These are phyloP conservation scores for Simmondsia chinensis DNA, from an alignment of 148 eudicot species.

Conservation along the genomic window DNA sequence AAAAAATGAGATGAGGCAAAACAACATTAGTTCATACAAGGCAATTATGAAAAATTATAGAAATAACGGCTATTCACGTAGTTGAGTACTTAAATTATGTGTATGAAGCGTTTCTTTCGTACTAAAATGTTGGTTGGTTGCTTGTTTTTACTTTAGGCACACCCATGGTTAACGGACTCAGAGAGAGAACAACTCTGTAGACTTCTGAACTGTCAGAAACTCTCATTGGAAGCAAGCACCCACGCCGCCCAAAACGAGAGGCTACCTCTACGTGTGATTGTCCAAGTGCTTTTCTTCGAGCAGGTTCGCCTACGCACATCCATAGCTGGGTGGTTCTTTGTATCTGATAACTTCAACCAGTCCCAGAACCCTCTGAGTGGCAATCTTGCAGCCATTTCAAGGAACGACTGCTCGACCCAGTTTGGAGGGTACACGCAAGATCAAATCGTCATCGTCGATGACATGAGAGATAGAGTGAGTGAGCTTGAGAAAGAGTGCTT, in stretches of 20 bases:
- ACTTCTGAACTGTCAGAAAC: slow-evolving; percentile 38
- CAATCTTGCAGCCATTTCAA: slow-evolving; percentile 3
- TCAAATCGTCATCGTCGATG: slow-evolving; percentile 24
- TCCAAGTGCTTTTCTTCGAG: slow-evolving; percentile 47
- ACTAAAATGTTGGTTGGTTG: too few species aligned
- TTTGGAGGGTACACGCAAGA: slow-evolving; percentile 11
- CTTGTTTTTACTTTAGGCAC: slow-evolving; percentile 21
- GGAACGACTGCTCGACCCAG: slow-evolving; percentile 10
- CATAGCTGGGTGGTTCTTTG: slow-evolving; percentile 27
- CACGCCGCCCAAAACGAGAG: slow-evolving; percentile 50
- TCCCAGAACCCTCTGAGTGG: slow-evolving; percentile 15
- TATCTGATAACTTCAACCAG: slow-evolving; percentile 29
- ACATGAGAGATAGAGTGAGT: slow-evolving; percentile 28
- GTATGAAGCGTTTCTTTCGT: too few species aligned
- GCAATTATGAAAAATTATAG: too few species aligned
- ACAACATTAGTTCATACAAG: too few species aligned
- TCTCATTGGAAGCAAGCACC: slow-evolving; percentile 40
- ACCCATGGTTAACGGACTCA: slow-evolving; percentile 40
- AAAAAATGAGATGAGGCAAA: too few species aligned
- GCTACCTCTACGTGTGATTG: slow-evolving; percentile 34
- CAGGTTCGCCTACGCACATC: slow-evolving; percentile 40
- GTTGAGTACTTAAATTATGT: too few species aligned
- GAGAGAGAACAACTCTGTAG: slow-evolving; percentile 39
- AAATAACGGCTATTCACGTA: too few species aligned
- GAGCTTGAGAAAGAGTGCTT: slow-evolving; percentile 38